Evolutionary conservation across 2,329 filamentous ascomycete genomes (phyloP), one percentile per base, ranked within the genome.

Genomic region (Pseudogymnoascus sp.): DNA sequence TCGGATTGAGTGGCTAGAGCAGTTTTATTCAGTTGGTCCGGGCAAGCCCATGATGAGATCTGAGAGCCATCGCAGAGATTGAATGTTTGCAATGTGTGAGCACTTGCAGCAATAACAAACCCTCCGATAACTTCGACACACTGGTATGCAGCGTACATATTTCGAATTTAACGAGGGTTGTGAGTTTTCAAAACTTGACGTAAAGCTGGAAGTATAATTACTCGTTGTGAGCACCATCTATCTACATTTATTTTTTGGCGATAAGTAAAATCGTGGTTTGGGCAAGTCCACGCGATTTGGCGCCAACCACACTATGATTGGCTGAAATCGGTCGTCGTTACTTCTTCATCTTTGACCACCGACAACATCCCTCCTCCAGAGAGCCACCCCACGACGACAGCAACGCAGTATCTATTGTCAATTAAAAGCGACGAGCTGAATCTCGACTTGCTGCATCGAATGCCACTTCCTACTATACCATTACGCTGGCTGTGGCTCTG

Each of bases 101-200:
- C 91, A 65, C 87, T 86, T 25, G 90, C 89, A 38, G 89, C 89
- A 69, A 96, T 81, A 16, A 97, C 75, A 18, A 89, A 75, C 68
- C 81, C 74, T 53, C 82, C 82, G 67, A 81, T 79, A 37, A 75
- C 73, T 60, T 77, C 78, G 56, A 91, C 75, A 69, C 84, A 83
- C 69, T 89, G 88, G 69, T 89, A 89, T n/a, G 88, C 87, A 64
- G 83, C 72, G 66, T 76, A 76, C 76, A 81, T 79, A n/a, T 68
- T 72, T 46, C 60, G 46, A 44, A 65, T 12, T 40, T 40, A 59
- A 62, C 38, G 34, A 61, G 12, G n/a, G 50, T 3, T 5, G 28
- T 36, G 50, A 18, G 14, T 60, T 60, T 60, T 25, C 25, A 38
- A 42, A 14, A 28, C 10, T 28, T 25, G 59, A 60, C 59, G 42